Evolutionary conservation across 2,329 filamentous ascomycete genomes (phyloP), one percentile per base, ranked within the genome.

Genomic region (Penicillium sp.): DNA sequence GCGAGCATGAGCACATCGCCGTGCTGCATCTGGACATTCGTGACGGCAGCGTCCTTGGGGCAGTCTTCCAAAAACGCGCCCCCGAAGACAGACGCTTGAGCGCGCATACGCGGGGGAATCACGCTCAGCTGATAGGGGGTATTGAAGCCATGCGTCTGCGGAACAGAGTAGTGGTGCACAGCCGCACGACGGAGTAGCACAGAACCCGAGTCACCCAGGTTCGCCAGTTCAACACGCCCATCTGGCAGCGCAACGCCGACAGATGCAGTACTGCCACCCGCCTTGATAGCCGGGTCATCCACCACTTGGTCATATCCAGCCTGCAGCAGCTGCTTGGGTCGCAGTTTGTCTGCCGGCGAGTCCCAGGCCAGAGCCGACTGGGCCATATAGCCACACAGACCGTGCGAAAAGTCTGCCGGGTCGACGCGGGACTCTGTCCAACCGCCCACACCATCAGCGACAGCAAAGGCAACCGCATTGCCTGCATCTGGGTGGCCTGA

Each of bases 141-240:
- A 77, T 99, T 99, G 83, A 99, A 99, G 44, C 89, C 92, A 75
- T 99, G 95, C 0, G 92, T 97, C 77, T 99, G 95, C 24, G 92
- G 89, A 50, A 88, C 85, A 2, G 92, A 96, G 71, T 87, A 89
- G 56, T 89, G 85, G 74, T 95, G 89, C 35, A 99, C 90, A 14
- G 90, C 91, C 66, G 94, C 96, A 27, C 91, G 85, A 14, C 92
- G 87, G 60, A 98, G 82, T 61, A 96, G 89, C 56, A 98, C 84
- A 74, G 93, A 98, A 35, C 95, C 95, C 27, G 92, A 97, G 78
- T 99, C 95, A 64, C 95, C 95, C 36, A 99, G 83, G 77, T 99
- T 99, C 60, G 95, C 95, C 55, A 96, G 87, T 71, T 96, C 91
- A 47, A 98, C 80, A 33, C 79, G 84, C 13, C 95, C 95, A 67